A percentile compares a stretch with the other conserved stretches of the same genome.
These are phyloP conservation scores for Beauveria sp. DNA, from an alignment of 2,329 filamentous ascomycete species.

Conservation along the genomic window DNA sequence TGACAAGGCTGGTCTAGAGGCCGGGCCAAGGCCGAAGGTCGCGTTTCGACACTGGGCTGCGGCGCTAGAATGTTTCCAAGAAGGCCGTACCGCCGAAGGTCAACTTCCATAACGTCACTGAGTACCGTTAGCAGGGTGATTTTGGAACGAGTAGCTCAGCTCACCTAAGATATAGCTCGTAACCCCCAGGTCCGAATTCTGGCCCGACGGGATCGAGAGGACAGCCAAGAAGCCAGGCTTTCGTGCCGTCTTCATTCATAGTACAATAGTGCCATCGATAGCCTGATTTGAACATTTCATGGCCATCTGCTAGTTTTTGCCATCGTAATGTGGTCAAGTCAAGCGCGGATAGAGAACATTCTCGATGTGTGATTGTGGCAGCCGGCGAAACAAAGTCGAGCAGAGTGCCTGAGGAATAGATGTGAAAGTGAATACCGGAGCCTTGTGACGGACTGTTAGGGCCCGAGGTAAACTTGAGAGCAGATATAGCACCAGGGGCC, in stretches of 20 bases:
- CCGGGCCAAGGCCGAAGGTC: constrained; percentile 40
- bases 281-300: constrained; percentile 84
- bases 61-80: constrained; percentile 67
- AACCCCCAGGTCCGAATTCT: constrained; percentile 59
- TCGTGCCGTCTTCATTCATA: constrained; percentile 89
- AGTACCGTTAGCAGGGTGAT: constrained; percentile 14
- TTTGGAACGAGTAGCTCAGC: not conserved
- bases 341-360: constrained; percentile 84
- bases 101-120: constrained; percentile 85
- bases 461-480: constrained; percentile 76
- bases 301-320: constrained; percentile 91
- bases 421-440: constrained; percentile 89
- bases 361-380: constrained; percentile 73
- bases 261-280: constrained; percentile 99
- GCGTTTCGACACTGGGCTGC: constrained; percentile 43
- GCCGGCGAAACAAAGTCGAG: constrained; percentile 93
- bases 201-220: constrained; percentile 63
- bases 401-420: constrained; percentile 85
- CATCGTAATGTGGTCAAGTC: constrained; percentile 83
- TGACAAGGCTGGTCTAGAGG: constrained; percentile 49
- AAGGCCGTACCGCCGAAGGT: constrained; percentile 84
- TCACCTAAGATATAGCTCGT: constrained; percentile 77
- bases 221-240: constrained; percentile 93
- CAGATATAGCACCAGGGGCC: constrained; percentile 82
- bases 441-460: constrained; percentile 80